Base-by-base conservation (phyloP, 768 basidiomycete genomes). In the Boletus bicolor region DNA sequence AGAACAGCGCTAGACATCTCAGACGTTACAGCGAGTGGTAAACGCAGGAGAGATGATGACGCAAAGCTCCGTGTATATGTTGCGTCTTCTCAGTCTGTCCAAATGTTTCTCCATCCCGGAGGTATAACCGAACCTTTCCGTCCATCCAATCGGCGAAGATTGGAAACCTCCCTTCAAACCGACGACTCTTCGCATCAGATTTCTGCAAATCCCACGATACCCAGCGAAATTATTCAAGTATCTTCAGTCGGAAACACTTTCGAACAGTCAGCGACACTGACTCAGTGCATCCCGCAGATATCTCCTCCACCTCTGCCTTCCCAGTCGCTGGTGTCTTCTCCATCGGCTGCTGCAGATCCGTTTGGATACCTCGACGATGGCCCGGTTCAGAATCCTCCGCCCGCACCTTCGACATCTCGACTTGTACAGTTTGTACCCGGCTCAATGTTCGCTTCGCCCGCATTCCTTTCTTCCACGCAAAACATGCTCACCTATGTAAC, bases 41-140 rank as follows among this genome's bases (percentile, higher is more conserved):
- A 87, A 70, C 80, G 84, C 34, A 79, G 81, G 44, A 76, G 82
- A 53, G 81, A 84, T 30, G 81, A 82, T 26, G 85, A 84, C 57
- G 67, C 72, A 24, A 74, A 70, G 15, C 74, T 84, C 12, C 78
- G 81, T 19, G 66, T 69, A 49, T 87, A 86, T 63, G 75, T 81
- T 55, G 63, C 69, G 12, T 85, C 87, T 6, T 89, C 86, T 41
- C 68, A 68, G 11, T 70, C 68, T 10, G 83, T 88, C 4, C 79
- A 74, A 36, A 73, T 67, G 58, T 87, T 71, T 81, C 69, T 80
- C 77, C 61, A 72, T 54, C 68, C 61, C 1, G 56, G 50, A 6
- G 49, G 51, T 32, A 12, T 26, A 9, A 24, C 44, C 12, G 51
- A 55, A 12, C 53, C 58, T 15, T 59, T 61, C 51, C 72, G 54